phyloP scores from a whole-genome alignment of 2,329 filamentous ascomycete species.

The Fusarium paranaense region DNA sequence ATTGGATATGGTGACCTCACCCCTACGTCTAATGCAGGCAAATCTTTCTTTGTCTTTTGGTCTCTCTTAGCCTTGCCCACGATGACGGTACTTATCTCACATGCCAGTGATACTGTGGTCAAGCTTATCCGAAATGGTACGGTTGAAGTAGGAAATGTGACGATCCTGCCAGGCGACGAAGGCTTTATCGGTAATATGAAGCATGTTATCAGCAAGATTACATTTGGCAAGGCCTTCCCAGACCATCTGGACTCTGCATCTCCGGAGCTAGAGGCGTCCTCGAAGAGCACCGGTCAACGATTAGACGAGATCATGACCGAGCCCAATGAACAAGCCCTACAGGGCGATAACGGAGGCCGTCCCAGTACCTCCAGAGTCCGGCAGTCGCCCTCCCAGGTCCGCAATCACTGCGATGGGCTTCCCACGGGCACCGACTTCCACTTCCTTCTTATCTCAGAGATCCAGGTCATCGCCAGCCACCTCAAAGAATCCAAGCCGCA shows the following conservation, averaged over 20 bases:
- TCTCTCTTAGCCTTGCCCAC: constrained; percentile 85
- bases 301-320: constrained; percentile 9
- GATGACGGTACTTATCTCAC: constrained; percentile 86
- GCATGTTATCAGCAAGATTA: constrained; percentile 55
- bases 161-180: constrained; percentile 69
- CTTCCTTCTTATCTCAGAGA: constrained; percentile 77
- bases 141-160: constrained; percentile 67
- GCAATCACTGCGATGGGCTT: constrained; percentile 50
- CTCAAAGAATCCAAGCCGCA: constrained; percentile 71
- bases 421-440: constrained; percentile 64
- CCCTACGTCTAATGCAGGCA: constrained; percentile 80
- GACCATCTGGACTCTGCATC: constrained; percentile 17
- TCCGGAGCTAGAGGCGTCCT: background rate
- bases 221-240: constrained; percentile 56
- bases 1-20: constrained; percentile 88
- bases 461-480: constrained; percentile 69
- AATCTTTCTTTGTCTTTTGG: constrained; percentile 95
- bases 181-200: constrained; percentile 60
- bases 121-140: constrained; percentile 67
- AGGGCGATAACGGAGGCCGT: constrained; percentile 11
- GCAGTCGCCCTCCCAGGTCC: too few relatives aligned
- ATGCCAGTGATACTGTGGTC: constrained; percentile 87
- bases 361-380: background rate
- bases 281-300: background rate
- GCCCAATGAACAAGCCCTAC: constrained; percentile 8